These are phyloP conservation scores for Nigrograna mackinnonii DNA, from an alignment of 2,329 filamentous ascomycete species.

Conservation along the genomic window DNA sequence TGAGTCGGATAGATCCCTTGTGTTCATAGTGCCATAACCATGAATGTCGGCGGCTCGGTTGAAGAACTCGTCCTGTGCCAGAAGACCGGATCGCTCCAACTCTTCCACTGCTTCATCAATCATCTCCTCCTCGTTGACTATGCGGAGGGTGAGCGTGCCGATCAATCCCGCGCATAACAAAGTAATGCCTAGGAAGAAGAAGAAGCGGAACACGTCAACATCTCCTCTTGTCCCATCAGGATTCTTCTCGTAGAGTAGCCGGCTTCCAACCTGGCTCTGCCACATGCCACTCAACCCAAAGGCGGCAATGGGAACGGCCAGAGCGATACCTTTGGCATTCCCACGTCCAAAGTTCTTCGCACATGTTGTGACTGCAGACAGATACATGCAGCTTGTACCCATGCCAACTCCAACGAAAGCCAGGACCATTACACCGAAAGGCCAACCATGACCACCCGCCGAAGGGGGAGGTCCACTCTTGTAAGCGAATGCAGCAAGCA, in stretches of 20 bases:
- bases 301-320: slow-evolving; percentile 87
- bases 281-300: slow-evolving; percentile 96
- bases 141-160: slow-evolving; percentile 72
- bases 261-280: slow-evolving; percentile 85
- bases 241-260: slow-evolving; percentile 71
- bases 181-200: slow-evolving; percentile 79
- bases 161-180: slow-evolving; percentile 71
- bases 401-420: slow-evolving; percentile 83
- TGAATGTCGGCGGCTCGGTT: slow-evolving; percentile 56
- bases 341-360: slow-evolving; percentile 97
- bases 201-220: slow-evolving; percentile 80
- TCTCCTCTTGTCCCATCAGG: slow-evolving; percentile 65
- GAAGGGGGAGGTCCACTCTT: slow-evolving; percentile 58
- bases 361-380: slow-evolving; percentile 88
- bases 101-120: slow-evolving; percentile 91
- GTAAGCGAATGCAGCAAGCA: slow-evolving; percentile 81
- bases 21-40: slow-evolving; percentile 67
- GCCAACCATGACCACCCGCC: slow-evolving; percentile 61
- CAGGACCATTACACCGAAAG: slow-evolving; percentile 81
- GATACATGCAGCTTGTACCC: slow-evolving; percentile 86
- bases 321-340: slow-evolving; percentile 82
- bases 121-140: slow-evolving; percentile 83
- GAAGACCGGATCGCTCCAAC: slow-evolving; percentile 82
- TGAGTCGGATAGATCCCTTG: slow-evolving; percentile 50
- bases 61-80: slow-evolving; percentile 77